phyloP scores from a whole-genome alignment of 1,139 yeast species.

The Suhomyces atakaporum region DNA sequence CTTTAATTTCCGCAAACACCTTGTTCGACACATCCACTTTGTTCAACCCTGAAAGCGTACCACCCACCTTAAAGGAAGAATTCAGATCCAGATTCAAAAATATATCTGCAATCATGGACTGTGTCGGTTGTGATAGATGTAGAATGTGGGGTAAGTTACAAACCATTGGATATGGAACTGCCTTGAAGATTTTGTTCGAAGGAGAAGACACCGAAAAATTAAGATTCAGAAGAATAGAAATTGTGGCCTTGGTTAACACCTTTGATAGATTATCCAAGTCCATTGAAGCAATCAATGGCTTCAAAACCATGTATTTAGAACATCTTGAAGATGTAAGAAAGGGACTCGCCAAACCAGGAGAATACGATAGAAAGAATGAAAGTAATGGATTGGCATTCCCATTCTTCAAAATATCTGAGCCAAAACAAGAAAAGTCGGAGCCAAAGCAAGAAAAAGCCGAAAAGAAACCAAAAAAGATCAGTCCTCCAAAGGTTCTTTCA shows the following conservation, averaged over 20 bases:
- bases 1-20: slow-evolving; percentile 29
- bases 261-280: slow-evolving; percentile 90
- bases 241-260: slow-evolving; percentile 88
- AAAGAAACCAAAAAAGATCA: slow-evolving; percentile 3
- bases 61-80: slow-evolving; percentile 71
- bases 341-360: slow-evolving; percentile 46
- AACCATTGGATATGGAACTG: slow-evolving; percentile 96
- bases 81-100: slow-evolving; percentile 84
- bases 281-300: slow-evolving; percentile 69
- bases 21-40: slow-evolving; percentile 48
- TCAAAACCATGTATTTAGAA: slow-evolving; percentile 56
- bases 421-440: background rate
- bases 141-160: slow-evolving; percentile 98
- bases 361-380: slow-evolving; percentile 35
- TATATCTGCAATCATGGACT: slow-evolving; percentile 92
- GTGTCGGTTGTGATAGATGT: slow-evolving; percentile 98
- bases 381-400: slow-evolving; percentile 45
- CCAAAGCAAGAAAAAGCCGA: slow-evolving; percentile 1
- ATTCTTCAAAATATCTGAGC: slow-evolving; percentile 18
- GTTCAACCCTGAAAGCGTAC: slow-evolving; percentile 57
- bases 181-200: slow-evolving; percentile 86
- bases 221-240: slow-evolving; percentile 75
- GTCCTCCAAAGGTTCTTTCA: slow-evolving; percentile 11
- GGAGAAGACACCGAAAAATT: slow-evolving; percentile 45
- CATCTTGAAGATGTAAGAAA: slow-evolving; percentile 45